Evolutionary conservation across 352 stramenopile genomes (phyloP), one percentile per base, ranked within the genome.

Genomic region (Globisporangium alternatum): DNA sequence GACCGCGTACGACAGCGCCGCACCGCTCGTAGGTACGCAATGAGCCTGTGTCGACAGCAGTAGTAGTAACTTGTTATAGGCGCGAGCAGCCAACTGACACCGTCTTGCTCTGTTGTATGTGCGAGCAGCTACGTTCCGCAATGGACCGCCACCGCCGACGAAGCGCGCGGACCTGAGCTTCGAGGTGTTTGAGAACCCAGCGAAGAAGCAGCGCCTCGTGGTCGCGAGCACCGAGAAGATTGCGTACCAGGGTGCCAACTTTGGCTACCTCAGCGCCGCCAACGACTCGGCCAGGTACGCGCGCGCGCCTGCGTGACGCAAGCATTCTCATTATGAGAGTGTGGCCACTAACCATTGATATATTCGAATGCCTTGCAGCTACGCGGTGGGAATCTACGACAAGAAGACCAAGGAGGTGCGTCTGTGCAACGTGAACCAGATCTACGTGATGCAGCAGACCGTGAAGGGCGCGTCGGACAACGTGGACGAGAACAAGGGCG

Each of bases 371-470:
- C 5, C 19, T 17, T 39, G 33, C 39, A 83, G 74, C 68, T 93
- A 95, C 59, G 86, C 77, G 2, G 75, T 95, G 10, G 86, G 86
- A 37, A 73, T 95, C 17, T 91, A 82, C 48, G 86, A 95, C 69
- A 90, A 86, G 71, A 79, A 76, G 62, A 89, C 78, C 15, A 76
- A 81, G 53, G 77, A 88, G 39, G 86, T 95, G 47, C 80, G 83
- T 31, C 62, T 95, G 33, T 90, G 76, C 75, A 91, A 93, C 70
- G 78, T 95, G 25, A 66, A 77, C 41, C 86, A 95, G 75, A 68
- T 95, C 60, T 95, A 95, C 72, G 83, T 95, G 54, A 89, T 95
- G 83, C 86, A 95, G 60, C 86, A 95, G 64, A 85, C 69, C 19
- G 76, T 93, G 45, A 92, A 92, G 69, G 83, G 83, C 53, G 70